These are phyloP conservation scores for Rhizomucor miehei DNA, from an alignment of 371 early-diverging fungal genomes.

Conservation along the genomic window DNA sequence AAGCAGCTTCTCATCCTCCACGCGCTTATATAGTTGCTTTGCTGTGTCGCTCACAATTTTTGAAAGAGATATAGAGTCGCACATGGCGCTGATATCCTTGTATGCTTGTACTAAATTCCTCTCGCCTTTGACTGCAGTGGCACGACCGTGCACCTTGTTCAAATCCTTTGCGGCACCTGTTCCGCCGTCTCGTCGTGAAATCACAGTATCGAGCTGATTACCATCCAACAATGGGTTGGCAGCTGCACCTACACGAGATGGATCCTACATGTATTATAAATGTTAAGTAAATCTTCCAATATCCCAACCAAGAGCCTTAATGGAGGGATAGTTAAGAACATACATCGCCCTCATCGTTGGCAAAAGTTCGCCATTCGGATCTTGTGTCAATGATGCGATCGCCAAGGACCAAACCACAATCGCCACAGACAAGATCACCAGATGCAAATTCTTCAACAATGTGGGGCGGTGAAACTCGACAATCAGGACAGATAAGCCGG, in stretches of 20 bases:
- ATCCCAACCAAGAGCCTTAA: not conserved
- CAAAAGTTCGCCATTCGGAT: slow-evolving; percentile 99
- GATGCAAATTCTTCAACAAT: slow-evolving; percentile 96
- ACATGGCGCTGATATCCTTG: slow-evolving; percentile 90
- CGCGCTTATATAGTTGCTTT: slow-evolving; percentile 93
- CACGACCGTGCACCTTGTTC: slow-evolving; percentile 74
- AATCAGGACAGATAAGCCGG: slow-evolving; percentile 75
- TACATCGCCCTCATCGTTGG: slow-evolving; percentile 89
- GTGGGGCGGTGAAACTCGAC: slow-evolving; percentile 84
- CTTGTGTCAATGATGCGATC: slow-evolving; percentile 98
- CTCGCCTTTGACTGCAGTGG: slow-evolving; percentile 75
- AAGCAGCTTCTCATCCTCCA: slow-evolving; percentile 84
- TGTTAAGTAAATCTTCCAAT: too few relatives aligned
- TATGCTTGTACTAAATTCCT: slow-evolving; percentile 86
- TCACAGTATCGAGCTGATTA: slow-evolving; percentile 89
- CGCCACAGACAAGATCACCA: slow-evolving; percentile 95
- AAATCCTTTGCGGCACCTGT: slow-evolving; percentile 70
- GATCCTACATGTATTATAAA: slow-evolving; percentile 61
- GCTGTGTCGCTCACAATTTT: slow-evolving; percentile 91
- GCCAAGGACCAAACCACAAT: slow-evolving; percentile 96
- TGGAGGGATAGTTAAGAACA: slow-evolving; percentile 13
- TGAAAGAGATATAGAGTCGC: slow-evolving; percentile 87
- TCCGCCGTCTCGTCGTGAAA: slow-evolving; percentile 81
- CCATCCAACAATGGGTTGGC: slow-evolving; percentile 88
- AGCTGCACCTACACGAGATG: slow-evolving; percentile 98